Evolutionary conservation across 139 green algal genomes (phyloP).

Genomic region (Haematococcus lacustris): DNA sequence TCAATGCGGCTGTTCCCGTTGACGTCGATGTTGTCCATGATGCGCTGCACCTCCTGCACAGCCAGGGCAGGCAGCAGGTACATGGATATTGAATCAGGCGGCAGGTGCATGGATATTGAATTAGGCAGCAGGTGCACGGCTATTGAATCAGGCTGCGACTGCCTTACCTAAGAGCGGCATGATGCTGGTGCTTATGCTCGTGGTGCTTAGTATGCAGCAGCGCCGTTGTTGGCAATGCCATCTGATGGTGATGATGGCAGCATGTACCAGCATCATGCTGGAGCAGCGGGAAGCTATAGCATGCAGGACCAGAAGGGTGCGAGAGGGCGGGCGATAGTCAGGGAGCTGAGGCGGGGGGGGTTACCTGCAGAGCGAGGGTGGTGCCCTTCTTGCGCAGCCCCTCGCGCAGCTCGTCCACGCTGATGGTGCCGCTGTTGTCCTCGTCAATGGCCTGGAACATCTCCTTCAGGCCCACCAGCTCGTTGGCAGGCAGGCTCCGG

Average conservation of each 20-base stretch:
- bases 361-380: constrained; percentile 7
- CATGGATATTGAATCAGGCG: too few relatives aligned
- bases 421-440: constrained; percentile 59
- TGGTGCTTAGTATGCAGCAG: too few relatives aligned
- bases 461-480: constrained; percentile 43
- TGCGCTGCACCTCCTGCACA: constrained; percentile 31
- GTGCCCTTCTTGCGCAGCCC: constrained; percentile 59
- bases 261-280: too few relatives aligned
- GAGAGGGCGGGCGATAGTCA: neutral
- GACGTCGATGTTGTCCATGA: constrained; percentile 52
- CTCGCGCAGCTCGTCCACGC: constrained; percentile 69
- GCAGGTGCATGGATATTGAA: too few relatives aligned
- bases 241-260: too few relatives aligned
- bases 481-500: constrained; percentile 52
- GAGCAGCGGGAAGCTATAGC: neutral
- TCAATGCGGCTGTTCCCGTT: constrained; percentile 43
- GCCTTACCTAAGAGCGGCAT: neutral
- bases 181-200: too few relatives aligned
- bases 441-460: constrained; percentile 58
- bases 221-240: too few relatives aligned
- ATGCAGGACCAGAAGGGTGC: neutral
- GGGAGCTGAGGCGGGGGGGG: too few relatives aligned
- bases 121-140: too few relatives aligned
- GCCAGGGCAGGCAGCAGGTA: neutral
- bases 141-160: neutral